Evolutionary conservation across 1,284 basidiomycete genomes (phyloP).

Genomic region (Ceratobasidium theobromae): DNA sequence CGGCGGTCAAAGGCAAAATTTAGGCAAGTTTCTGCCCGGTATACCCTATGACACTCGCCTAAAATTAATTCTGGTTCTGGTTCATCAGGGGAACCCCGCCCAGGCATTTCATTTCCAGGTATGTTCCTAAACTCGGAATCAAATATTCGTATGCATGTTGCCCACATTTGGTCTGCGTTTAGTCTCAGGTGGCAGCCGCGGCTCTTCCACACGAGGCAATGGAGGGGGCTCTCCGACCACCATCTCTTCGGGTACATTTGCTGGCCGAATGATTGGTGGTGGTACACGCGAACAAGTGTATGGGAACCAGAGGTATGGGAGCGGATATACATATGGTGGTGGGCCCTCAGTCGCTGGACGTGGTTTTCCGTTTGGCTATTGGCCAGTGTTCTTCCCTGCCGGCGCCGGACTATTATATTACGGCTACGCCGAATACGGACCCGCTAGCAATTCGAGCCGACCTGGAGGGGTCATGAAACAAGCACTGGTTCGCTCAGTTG

Average conservation of each 20-base stretch:
- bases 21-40: background rate
- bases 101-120: conserved; percentile 1
- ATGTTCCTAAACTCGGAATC: background rate
- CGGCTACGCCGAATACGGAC: conserved; percentile 37
- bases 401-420: conserved; percentile 36
- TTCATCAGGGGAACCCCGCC: conserved; percentile 1
- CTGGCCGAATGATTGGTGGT: conserved; percentile 34
- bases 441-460: conserved; percentile 33
- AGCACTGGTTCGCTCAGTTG: conserved; percentile 24
- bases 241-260: conserved; percentile 31
- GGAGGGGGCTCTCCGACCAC: conserved; percentile 23
- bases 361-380: conserved; percentile 39
- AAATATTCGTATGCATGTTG: no score
- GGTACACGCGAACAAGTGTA: conserved; percentile 35
- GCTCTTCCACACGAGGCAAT: conserved; percentile 17
- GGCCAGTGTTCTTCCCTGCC: conserved; percentile 36
- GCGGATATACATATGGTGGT: conserved; percentile 38
- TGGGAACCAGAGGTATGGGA: conserved; percentile 37
- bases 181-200: background rate
- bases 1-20: no score
- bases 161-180: no score
- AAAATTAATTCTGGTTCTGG: no score
- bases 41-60: no score
- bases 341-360: conserved; percentile 35
- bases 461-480: conserved; percentile 37